phyloP scores from a whole-genome alignment of 2,329 filamentous ascomycete species.

The Tolypocladium tropicale region DNA sequence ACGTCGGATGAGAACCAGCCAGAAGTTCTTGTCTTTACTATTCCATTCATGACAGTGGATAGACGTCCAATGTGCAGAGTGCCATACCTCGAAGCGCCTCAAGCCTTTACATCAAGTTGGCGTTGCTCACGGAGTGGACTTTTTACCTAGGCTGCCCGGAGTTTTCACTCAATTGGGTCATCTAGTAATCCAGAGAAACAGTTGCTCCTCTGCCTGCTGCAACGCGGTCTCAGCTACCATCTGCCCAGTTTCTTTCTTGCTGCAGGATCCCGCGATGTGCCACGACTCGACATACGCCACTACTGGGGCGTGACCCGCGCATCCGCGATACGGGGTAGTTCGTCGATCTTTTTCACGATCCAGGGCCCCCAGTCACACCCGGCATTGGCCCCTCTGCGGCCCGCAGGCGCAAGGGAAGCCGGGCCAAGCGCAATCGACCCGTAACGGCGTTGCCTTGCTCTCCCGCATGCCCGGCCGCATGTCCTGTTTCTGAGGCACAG shows the following conservation, averaged over 20 bases:
- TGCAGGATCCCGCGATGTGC: background rate
- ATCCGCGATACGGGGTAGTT: background rate
- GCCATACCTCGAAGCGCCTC: background rate
- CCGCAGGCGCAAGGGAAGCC: background rate
- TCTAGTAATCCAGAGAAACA: too few species aligned
- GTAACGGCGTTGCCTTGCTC: too few species aligned
- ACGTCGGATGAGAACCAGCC: background rate
- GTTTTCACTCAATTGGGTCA: too few species aligned
- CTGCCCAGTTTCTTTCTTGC: background rate
- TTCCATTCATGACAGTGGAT: background rate
- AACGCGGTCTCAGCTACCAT: too few species aligned
- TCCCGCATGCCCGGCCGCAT: too few species aligned
- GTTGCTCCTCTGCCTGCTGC: too few species aligned
- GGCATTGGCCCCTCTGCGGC: background rate
- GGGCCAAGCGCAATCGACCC: background rate
- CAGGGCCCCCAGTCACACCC: background rate
- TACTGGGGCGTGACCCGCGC: background rate
- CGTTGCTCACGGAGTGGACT: conserved; percentile 41
- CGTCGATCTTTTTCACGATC: background rate
- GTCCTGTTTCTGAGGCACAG: background rate
- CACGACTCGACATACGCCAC: background rate
- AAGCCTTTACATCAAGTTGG: conserved; percentile 9
- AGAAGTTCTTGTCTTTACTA: background rate
- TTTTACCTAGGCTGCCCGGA: conserved; percentile 48
- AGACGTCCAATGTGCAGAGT: background rate